Conservation (phyloP, 495 filamentous ascomycete genomes). For the Glarea lozoyensis region DNA sequence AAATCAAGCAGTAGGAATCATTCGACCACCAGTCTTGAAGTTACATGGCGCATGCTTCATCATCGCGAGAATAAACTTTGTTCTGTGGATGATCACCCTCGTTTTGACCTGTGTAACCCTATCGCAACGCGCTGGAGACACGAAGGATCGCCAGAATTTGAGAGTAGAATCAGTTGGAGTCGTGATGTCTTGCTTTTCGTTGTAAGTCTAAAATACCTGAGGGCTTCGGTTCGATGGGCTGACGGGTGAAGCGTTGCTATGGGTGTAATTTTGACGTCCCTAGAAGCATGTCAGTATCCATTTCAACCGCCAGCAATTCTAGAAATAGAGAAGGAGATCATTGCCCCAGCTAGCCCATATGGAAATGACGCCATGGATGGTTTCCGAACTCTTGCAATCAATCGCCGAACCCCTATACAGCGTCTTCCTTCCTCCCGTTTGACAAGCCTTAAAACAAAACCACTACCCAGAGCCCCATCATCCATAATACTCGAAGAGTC, state of each 20-base stretch:
- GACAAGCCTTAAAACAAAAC: slow-evolving; percentile 1
- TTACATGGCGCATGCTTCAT: slow-evolving; percentile 13
- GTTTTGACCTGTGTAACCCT: slow-evolving; percentile 7
- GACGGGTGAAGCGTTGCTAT: slow-evolving; percentile 6
- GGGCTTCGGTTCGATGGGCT: background rate
- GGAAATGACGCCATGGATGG: slow-evolving; percentile 8
- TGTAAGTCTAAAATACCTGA: slow-evolving; percentile 4
- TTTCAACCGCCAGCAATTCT: slow-evolving; percentile 10
- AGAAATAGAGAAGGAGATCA: slow-evolving; percentile 3
- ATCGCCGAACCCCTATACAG: slow-evolving; percentile 1
- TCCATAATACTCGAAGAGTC: background rate
- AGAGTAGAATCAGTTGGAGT: slow-evolving; percentile 9
- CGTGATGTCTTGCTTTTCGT: slow-evolving; percentile 6
- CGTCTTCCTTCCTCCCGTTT: slow-evolving; percentile 7
- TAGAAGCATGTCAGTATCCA: slow-evolving; percentile 12
- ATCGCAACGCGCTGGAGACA: slow-evolving; percentile 3
- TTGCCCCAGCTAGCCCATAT: slow-evolving; percentile 10
- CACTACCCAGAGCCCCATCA: slow-evolving; percentile 1
- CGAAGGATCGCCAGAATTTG: slow-evolving; percentile 3
- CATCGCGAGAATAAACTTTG: slow-evolving; percentile 6
- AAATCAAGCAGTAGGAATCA: slow-evolving; percentile 9
- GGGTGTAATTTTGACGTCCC: slow-evolving; percentile 9
- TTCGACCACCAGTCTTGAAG: slow-evolving; percentile 4
- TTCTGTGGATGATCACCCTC: slow-evolving; percentile 10
- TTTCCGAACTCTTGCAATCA: too few species aligned